Base-by-base conservation (phyloP, 1,284 basidiomycete species). In the Leucoagaricus sp. region DNA sequence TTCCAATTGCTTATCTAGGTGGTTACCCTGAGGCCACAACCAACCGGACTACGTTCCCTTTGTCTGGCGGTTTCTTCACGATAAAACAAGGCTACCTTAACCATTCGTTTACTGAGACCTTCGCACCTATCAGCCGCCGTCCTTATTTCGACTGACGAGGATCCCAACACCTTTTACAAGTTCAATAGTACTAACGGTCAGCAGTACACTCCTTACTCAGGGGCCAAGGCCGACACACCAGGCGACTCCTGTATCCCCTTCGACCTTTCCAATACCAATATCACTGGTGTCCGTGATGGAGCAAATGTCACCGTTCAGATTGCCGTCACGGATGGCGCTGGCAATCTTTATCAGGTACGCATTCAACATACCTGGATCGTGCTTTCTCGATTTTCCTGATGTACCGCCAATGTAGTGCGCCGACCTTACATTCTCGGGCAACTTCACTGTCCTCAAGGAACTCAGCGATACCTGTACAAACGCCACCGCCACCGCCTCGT, bases 161-260 rank as follows among this genome's bases (percentile, higher is more conserved):
- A 85, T 61, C 84, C 87, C 2, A 77, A 74, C 4, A 75, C 72
- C 13, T 85, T 85, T 58, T 65, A 72, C 48, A 72, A 83, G 62
- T 89, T 87, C 68, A 80, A 72, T 1, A 66, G 65, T 29, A 67
- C 70, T 29, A 74, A 73, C 9, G 62, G 71, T 34, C 67, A 75
- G 50, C 61, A 76, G 42, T 65, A 71, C 33, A 74, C 80, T 13
- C 70, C 70, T 19, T 69, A 72, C 44, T 81, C n/a, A n/a, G n/a
- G 77, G 65, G 75, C 67, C 3, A 65, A 79, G 60, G 71, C 77
- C 44, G 72, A 70, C 4, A 63, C 69, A 42, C 70, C 78, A 41
- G 84, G 85, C 10, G 68, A 71, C 8, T 74, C 72, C 45, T 87
- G 85, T 63, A 78, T 84, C 59, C 79, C 80, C 8, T 74, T 86